Percentiles rank a stretch among this genome's conserved stretches.
These are phyloP conservation scores for Penicillium sp. DNA, from an alignment of 2,329 filamentous ascomycete species.

Conservation along the genomic window DNA sequence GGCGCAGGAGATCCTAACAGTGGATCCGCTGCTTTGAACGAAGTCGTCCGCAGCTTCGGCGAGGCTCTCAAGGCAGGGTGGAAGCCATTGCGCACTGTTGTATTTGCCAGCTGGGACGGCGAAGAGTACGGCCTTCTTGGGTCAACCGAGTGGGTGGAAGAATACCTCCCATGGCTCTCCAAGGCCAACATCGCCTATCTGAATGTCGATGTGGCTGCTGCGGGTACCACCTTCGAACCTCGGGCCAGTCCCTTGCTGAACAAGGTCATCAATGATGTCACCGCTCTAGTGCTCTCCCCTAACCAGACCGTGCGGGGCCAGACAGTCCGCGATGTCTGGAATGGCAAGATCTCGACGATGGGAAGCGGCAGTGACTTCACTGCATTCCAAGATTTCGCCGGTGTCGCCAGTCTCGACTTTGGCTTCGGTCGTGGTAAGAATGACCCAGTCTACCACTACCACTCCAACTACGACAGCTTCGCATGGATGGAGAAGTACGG, in stretches of 20 bases:
- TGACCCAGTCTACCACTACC: constrained; percentile 68
- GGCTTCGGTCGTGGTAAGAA: constrained; percentile 51
- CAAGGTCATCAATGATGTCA: constrained; percentile 66
- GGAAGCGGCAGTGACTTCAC: constrained; percentile 73
- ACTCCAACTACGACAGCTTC: constrained; percentile 80
- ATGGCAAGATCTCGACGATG: constrained; percentile 61
- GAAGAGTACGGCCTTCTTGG: constrained; percentile 85
- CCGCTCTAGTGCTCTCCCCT: constrained; percentile 62
- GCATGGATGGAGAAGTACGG: constrained; percentile 80
- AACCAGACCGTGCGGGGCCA: constrained; percentile 71
- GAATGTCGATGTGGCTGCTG: constrained; percentile 76
- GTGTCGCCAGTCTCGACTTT: constrained; percentile 64
- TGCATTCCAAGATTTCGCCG: constrained; percentile 70
- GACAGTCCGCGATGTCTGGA: constrained; percentile 68
- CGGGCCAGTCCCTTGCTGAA: constrained; percentile 74
- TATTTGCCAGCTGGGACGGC: constrained; percentile 82
- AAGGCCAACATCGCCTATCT: constrained; percentile 74
- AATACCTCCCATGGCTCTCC: constrained; percentile 77
- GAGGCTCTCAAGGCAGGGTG: constrained; percentile 69
- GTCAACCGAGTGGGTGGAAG: constrained; percentile 90
- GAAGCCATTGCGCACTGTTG: constrained; percentile 84
- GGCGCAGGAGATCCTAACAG: constrained; percentile 80
- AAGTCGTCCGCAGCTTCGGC: constrained; percentile 73
- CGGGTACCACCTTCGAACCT: constrained; percentile 62
- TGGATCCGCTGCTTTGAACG: constrained; percentile 74